phyloP scores from a whole-genome alignment of 2,329 filamentous ascomycete genomes.

The Chaetoscypha palmicola region DNA sequence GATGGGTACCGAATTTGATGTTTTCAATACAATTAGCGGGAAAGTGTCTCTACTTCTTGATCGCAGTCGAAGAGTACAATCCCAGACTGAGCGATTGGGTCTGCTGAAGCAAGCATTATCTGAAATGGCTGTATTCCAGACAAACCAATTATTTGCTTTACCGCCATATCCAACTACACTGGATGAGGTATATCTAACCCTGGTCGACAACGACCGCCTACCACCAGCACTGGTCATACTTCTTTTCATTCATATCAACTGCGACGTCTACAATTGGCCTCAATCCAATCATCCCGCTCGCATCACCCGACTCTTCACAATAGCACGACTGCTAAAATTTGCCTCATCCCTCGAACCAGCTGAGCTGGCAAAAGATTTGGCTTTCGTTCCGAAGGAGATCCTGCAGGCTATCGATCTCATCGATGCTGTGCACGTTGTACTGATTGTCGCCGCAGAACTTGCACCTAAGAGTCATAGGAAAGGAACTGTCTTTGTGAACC shows the following conservation, averaged over 20 bases:
- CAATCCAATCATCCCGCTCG: conserved; percentile 45
- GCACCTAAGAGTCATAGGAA: conserved; percentile 37
- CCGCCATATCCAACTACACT: conserved; percentile 32
- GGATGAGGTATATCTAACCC: conserved; percentile 38
- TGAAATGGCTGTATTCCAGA: conserved; percentile 1
- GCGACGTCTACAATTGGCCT: conserved; percentile 44
- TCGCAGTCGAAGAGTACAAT: not conserved
- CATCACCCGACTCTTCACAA: conserved; percentile 43
- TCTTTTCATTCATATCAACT: conserved; percentile 27
- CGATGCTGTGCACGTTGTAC: conserved; percentile 45
- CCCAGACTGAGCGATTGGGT: not conserved
- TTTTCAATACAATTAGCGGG: not conserved
- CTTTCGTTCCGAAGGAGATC: conserved; percentile 14
- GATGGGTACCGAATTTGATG: not conserved
- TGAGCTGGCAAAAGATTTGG: not conserved
- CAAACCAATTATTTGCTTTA: conserved; percentile 8
- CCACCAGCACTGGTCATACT: conserved; percentile 40
- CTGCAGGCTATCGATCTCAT: conserved; percentile 44
- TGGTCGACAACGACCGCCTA: conserved; percentile 36
- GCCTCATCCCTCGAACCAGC: conserved; percentile 35
- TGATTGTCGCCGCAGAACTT: conserved; percentile 41
- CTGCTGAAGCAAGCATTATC: conserved; percentile 1
- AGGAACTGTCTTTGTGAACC: conserved; percentile 39
- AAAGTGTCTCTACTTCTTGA: conserved; percentile 3
- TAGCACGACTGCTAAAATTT: conserved; percentile 46